These are phyloP conservation scores for Puccinia novopanici DNA, from an alignment of 1,284 basidiomycete genomes.

Conservation along the genomic window DNA sequence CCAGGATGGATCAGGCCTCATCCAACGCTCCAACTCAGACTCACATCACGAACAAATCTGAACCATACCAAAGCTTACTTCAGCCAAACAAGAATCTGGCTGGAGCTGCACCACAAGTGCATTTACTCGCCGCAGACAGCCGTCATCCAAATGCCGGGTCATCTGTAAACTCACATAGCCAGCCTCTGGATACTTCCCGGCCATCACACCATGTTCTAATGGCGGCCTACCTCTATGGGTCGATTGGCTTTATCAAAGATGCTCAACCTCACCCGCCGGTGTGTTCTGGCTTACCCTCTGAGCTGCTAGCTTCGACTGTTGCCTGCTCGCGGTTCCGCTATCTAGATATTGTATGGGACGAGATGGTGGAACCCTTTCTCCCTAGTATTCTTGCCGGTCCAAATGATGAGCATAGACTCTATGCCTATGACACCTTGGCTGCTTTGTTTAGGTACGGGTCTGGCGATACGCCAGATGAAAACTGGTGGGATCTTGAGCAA, in stretches of 20 bases:
- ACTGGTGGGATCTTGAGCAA: conserved; percentile 18
- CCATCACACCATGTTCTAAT: conserved; percentile 26
- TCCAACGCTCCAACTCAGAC: neutral
- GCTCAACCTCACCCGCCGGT: neutral
- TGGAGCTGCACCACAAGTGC: neutral
- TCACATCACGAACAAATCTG: neutral
- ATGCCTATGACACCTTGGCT: conserved; percentile 24
- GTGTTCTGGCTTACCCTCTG: neutral
- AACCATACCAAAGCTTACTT: conserved; percentile 25
- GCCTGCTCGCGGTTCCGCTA: conserved; percentile 24
- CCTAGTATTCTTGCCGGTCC: conserved; percentile 29
- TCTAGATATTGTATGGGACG: conserved; percentile 41
- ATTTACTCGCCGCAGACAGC: neutral
- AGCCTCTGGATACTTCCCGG: neutral
- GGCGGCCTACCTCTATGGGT: conserved; percentile 41
- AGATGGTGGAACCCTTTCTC: conserved; percentile 32
- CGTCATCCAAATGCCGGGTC: neutral
- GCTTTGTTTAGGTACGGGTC: conserved; percentile 13
- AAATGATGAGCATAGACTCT: conserved; percentile 29
- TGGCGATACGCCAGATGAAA: neutral
- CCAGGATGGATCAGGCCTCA: neutral
- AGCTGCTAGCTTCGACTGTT: conserved; percentile 7
- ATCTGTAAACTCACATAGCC: neutral
- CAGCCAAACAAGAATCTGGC: conserved; percentile 18
- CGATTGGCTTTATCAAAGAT: conserved; percentile 22